phyloP scores from a whole-genome alignment of 2,329 filamentous ascomycete genomes.

The Aquanectria penicillioides region DNA sequence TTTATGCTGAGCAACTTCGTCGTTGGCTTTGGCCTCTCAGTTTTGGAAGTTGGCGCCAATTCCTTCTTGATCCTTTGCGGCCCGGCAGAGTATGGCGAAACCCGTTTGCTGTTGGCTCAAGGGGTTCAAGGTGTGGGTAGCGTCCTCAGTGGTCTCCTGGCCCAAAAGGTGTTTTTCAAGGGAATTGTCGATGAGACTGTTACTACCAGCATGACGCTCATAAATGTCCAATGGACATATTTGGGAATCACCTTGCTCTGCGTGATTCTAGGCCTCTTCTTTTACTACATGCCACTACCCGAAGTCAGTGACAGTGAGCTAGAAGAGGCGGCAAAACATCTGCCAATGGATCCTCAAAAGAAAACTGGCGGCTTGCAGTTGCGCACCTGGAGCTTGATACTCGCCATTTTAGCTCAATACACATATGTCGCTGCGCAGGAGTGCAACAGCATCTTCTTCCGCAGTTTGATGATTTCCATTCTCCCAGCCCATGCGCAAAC shows the following conservation, averaged over 20 bases:
- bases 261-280: constrained; percentile 74
- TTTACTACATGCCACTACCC: constrained; percentile 74
- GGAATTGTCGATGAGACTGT: constrained; percentile 55
- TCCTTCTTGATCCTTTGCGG: constrained; percentile 79
- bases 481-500: constrained; percentile 42
- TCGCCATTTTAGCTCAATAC: constrained; percentile 82
- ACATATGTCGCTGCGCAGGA: constrained; percentile 82
- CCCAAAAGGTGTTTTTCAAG: constrained; percentile 78
- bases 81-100: constrained; percentile 76
- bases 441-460: constrained; percentile 69
- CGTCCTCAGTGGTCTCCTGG: constrained; percentile 77
- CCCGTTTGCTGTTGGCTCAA: constrained; percentile 79
- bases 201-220: constrained; percentile 59
- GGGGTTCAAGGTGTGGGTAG: constrained; percentile 80
- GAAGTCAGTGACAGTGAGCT: constrained; percentile 68
- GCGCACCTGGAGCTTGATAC: constrained; percentile 67
- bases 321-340: constrained; percentile 56
- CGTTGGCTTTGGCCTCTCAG: constrained; percentile 79
- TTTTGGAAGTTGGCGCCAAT: constrained; percentile 84
- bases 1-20: constrained; percentile 81
- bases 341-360: constrained; percentile 62
- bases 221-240: constrained; percentile 87
- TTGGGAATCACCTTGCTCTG: constrained; percentile 82
- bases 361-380: constrained; percentile 62
- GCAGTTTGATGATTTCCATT: constrained; percentile 57